Percentiles rank a stretch among this genome's conserved stretches.
These are phyloP conservation scores for Poa pratensis DNA, from an alignment of 176 grass and related monocot genomes.

Conservation along the genomic window DNA sequence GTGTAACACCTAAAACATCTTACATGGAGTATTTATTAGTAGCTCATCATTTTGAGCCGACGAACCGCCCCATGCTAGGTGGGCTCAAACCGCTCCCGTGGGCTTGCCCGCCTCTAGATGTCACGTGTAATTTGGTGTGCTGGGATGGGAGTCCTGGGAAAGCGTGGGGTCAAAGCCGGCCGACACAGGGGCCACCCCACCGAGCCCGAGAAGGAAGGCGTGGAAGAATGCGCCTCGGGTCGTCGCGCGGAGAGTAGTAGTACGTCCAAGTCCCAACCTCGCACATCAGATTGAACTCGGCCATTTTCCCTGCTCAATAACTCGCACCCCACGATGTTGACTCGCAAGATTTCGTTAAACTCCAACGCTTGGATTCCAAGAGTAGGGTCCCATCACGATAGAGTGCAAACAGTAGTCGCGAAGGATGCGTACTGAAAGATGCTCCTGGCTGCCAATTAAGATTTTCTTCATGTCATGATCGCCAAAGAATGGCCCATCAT, in stretches of 20 bases:
- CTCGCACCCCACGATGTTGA: background rate
- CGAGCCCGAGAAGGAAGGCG: background rate
- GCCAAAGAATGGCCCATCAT: constrained; percentile 26
- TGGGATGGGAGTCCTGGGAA: background rate
- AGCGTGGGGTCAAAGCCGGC: constrained; percentile 49
- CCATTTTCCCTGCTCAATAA: too few relatives aligned
- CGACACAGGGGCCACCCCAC: too few relatives aligned
- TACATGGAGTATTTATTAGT: too few relatives aligned
- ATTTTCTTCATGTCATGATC: constrained; percentile 30
- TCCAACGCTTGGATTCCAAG: background rate
- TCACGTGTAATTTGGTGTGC: constrained; percentile 12
- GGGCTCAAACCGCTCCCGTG: background rate
- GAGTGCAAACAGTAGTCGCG: background rate
- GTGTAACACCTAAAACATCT: too few relatives aligned
- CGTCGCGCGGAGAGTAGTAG: background rate
- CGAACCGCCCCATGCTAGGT: background rate
- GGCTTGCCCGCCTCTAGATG: background rate
- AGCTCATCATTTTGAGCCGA: too few relatives aligned
- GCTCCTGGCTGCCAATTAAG: constrained; percentile 26
- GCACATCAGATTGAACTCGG: background rate
- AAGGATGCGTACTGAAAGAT: constrained; percentile 39
- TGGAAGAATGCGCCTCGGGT: too few relatives aligned
- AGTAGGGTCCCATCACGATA: background rate
- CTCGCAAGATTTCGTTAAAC: background rate
- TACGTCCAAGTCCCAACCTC: constrained; percentile 30